Percentiles rank a stretch among this genome's conserved stretches.
Evolutionary conservation across 805 yeast species (phyloP).

Genomic region (Ogataea siamensis): DNA sequence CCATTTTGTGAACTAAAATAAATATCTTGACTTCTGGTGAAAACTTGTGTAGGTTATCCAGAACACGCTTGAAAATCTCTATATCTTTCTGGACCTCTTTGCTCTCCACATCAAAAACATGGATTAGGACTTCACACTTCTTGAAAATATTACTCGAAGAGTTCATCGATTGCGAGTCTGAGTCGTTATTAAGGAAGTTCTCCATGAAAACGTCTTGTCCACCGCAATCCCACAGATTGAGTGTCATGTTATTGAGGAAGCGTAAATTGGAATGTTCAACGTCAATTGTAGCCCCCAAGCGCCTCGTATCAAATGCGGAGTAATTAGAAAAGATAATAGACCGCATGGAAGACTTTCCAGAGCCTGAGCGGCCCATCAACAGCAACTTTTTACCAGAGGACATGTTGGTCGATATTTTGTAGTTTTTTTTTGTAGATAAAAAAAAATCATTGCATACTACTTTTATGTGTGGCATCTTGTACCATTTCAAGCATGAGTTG

Average conservation of each 20-base stretch:
- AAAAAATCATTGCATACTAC: not conserved
- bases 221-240: conserved; percentile 97
- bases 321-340: conserved; percentile 94
- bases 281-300: conserved; percentile 95
- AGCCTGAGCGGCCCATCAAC: conserved; percentile 89
- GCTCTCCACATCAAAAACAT: conserved; percentile 94
- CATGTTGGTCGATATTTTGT: conserved; percentile 14
- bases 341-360: conserved; percentile 97
- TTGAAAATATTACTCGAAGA: conserved; percentile 91
- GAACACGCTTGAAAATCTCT: conserved; percentile 82
- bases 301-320: conserved; percentile 92
- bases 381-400: conserved; percentile 56
- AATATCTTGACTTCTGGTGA: conserved; percentile 92
- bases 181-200: conserved; percentile 61
- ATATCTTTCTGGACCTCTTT: conserved; percentile 90
- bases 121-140: conserved; percentile 92
- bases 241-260: conserved; percentile 90
- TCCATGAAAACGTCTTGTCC: conserved; percentile 97
- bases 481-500: conserved; percentile 27
- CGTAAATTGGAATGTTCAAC: conserved; percentile 96
- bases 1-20: conserved; percentile 93
- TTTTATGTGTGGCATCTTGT: conserved; percentile 57
- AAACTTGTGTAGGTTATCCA: conserved; percentile 75
- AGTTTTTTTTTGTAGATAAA: not conserved
- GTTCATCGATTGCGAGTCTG: conserved; percentile 27